These are phyloP conservation scores for Sisymbrium altissimum DNA, from an alignment of 345 rosid genomes.

Conservation along the genomic window DNA sequence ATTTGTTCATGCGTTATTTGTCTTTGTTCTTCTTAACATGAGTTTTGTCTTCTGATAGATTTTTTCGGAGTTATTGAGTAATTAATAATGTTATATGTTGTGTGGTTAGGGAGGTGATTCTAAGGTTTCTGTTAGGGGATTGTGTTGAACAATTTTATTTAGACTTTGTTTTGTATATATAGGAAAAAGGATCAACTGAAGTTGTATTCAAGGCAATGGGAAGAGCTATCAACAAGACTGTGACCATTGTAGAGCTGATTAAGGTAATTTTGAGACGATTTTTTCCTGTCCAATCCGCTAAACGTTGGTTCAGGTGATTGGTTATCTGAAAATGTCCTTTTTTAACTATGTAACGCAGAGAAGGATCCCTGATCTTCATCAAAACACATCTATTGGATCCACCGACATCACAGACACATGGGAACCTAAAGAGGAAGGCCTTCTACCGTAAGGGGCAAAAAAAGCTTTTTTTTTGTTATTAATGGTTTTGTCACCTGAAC, in stretches of 20 bases:
- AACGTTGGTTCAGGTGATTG: background rate
- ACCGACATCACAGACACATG: conserved; percentile 79
- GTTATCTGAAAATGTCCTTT: background rate
- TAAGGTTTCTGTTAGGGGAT: background rate
- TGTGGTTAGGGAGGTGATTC: background rate
- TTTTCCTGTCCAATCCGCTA: background rate
- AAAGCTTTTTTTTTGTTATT: background rate
- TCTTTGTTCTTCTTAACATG: too few species aligned
- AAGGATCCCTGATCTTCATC: conserved; percentile 83
- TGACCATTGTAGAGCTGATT: conserved; percentile 61
- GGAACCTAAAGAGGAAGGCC: conserved; percentile 90
- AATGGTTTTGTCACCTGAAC: background rate
- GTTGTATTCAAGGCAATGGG: conserved; percentile 78
- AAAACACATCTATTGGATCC: conserved; percentile 71
- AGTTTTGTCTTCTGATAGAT: background rate
- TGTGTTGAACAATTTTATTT: background rate
- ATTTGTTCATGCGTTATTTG: background rate
- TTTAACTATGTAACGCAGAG: conserved; percentile 41
- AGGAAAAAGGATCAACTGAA: conserved; percentile 66
- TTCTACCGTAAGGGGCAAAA: conserved; percentile 50
- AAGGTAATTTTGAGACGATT: conserved; percentile 37
- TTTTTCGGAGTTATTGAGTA: background rate
- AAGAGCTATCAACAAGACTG: conserved; percentile 77
- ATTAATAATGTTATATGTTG: background rate
- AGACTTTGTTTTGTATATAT: background rate